A percentile compares a stretch with the other conserved stretches of the same genome.
Conservation (phyloP, 2,329 filamentous ascomycete genomes). For the Alternaria sp. region DNA sequence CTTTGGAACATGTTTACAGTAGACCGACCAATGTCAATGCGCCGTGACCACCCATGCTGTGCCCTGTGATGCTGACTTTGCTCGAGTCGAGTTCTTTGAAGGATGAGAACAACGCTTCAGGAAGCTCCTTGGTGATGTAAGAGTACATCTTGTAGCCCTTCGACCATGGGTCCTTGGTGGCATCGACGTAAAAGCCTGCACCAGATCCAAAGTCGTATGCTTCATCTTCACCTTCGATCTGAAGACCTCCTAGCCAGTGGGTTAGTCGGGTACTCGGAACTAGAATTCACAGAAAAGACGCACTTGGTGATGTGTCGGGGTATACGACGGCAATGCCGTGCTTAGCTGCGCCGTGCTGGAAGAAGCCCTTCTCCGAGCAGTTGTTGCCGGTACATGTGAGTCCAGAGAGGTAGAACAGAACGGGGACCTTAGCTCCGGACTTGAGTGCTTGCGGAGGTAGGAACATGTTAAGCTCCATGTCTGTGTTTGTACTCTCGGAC, state of each 20-base stretch:
- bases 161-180: conserved; percentile 75
- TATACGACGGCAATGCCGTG: conserved; percentile 91
- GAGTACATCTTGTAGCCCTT: conserved; percentile 92
- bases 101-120: conserved; percentile 73
- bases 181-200: conserved; percentile 95
- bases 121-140: conserved; percentile 91
- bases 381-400: conserved; percentile 93
- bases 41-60: conserved; percentile 97
- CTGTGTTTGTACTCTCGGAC: conserved; percentile 78
- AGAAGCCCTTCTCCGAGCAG: conserved; percentile 81
- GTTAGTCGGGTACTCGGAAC: conserved; percentile 24
- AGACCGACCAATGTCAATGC: conserved; percentile 76
- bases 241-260: conserved; percentile 68
- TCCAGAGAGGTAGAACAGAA: conserved; percentile 92
- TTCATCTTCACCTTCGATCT: conserved; percentile 85
- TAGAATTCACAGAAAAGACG: conserved; percentile 33
- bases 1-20: not conserved
- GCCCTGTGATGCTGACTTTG: conserved; percentile 85
- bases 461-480: conserved; percentile 94
- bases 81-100: conserved; percentile 75
- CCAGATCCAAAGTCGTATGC: conserved; percentile 90
- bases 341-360: conserved; percentile 81
- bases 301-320: conserved; percentile 92
- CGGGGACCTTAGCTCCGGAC: conserved; percentile 70
- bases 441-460: conserved; percentile 76